A percentile compares a stretch with the other conserved stretches of the same genome.
Conservation (phyloP, 2,329 filamentous ascomycete genomes). For the Aspergillus unguis region DNA sequence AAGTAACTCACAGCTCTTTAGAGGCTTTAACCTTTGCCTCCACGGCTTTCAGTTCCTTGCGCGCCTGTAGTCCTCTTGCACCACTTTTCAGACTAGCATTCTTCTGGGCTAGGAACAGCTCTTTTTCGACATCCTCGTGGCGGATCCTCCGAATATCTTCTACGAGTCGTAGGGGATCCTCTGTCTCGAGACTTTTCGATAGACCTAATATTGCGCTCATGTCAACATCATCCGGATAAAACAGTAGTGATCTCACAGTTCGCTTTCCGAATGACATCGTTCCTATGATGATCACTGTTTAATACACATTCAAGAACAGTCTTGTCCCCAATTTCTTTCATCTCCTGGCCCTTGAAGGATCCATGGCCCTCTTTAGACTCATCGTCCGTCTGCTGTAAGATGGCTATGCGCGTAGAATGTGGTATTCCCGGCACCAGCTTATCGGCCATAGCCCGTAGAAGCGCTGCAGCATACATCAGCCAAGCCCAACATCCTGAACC, state of each 20-base stretch:
- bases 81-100: slow-evolving; percentile 72
- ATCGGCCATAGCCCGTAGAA: slow-evolving; percentile 71
- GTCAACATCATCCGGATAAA: neutral
- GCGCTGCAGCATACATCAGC: slow-evolving; percentile 44
- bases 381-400: slow-evolving; percentile 64
- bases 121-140: slow-evolving; percentile 60
- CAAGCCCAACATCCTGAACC: neutral
- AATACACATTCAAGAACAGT: slow-evolving; percentile 67
- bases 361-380: slow-evolving; percentile 25
- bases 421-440: slow-evolving; percentile 75
- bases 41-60: slow-evolving; percentile 68
- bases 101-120: slow-evolving; percentile 67
- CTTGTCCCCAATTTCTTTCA: slow-evolving; percentile 24
- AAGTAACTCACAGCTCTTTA: slow-evolving; percentile 45
- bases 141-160: slow-evolving; percentile 60
- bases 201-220: slow-evolving; percentile 44
- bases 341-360: slow-evolving; percentile 19
- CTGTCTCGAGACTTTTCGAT: slow-evolving; percentile 57
- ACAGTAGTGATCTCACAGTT: slow-evolving; percentile 43
- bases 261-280: slow-evolving; percentile 60
- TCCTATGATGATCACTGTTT: slow-evolving; percentile 47
- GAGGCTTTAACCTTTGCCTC: slow-evolving; percentile 66
- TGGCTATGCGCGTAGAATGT: slow-evolving; percentile 61
- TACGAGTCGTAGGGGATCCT: slow-evolving; percentile 57
- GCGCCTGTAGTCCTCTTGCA: slow-evolving; percentile 68